phyloP scores from a whole-genome alignment of 1,139 yeast genomes.

The Nakaseomyces bracarensis region DNA sequence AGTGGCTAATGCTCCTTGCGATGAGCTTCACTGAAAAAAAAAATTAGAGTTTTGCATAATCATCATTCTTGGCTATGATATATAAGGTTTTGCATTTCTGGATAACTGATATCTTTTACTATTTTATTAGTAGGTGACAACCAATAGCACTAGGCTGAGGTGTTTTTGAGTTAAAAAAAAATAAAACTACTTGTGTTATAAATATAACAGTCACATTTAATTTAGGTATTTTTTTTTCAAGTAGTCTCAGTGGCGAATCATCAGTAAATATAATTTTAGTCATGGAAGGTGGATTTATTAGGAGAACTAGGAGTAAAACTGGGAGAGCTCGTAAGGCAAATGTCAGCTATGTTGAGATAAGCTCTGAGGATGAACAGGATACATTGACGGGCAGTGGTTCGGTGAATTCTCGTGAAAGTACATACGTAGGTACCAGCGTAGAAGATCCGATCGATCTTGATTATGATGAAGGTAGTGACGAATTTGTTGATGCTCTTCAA shows the following conservation, averaged over 20 bases:
- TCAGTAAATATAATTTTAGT: no score
- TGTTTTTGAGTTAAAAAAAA: no score
- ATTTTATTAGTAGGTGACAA: no score
- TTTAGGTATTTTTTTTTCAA: no score
- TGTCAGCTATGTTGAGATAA: slow-evolving; percentile 19
- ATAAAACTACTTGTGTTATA: no score
- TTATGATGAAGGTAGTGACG: slow-evolving; percentile 13
- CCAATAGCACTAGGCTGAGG: no score
- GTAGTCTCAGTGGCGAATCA: no score
- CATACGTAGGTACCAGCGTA: background rate
- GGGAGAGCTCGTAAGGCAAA: slow-evolving; percentile 14
- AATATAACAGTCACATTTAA: no score
- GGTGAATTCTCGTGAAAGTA: slow-evolving; percentile 9
- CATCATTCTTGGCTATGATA: background rate
- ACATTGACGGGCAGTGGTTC: slow-evolving; percentile 7
- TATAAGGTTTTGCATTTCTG: no score
- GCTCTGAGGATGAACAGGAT: slow-evolving; percentile 8
- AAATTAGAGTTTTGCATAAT: background rate
- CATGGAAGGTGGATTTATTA: slow-evolving; percentile 30
- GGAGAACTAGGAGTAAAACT: slow-evolving; percentile 19
- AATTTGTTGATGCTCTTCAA: slow-evolving; percentile 8
- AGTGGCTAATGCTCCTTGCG: background rate
- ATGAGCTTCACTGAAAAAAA: background rate
- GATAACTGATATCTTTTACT: no score
- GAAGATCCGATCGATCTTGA: slow-evolving; percentile 5